phyloP scores from a whole-genome alignment of 176 grass and related monocot species.

The Aechmea fasciata region DNA sequence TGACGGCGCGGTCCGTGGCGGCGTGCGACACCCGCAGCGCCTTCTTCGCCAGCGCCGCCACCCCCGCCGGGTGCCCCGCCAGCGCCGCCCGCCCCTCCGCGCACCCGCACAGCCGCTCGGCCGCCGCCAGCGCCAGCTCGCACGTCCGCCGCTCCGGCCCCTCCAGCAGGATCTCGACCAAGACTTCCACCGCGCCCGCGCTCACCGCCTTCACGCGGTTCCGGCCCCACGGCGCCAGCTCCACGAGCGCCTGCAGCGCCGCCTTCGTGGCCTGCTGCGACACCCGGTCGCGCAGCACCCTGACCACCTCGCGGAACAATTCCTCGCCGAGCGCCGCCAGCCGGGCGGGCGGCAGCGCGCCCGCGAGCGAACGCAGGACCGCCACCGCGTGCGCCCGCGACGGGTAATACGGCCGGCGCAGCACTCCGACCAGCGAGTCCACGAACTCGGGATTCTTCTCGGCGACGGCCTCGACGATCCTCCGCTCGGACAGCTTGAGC shows the following conservation, averaged over 20 bases:
- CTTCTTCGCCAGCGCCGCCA: constrained; percentile 65
- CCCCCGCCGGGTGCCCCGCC: constrained; percentile 47
- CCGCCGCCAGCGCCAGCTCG: constrained; percentile 48
- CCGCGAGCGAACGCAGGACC: constrained; percentile 41
- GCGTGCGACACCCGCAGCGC: constrained; percentile 47
- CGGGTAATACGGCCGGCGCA: constrained; percentile 40
- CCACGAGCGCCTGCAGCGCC: constrained; percentile 41
- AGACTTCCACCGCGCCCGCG: constrained; percentile 37
- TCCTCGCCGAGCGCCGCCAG: constrained; percentile 29
- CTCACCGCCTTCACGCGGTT: constrained; percentile 58
- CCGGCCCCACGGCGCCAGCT: constrained; percentile 38
- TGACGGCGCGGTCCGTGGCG: constrained; percentile 67
- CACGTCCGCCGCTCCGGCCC: constrained; percentile 46
- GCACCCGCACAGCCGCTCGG: constrained; percentile 70
- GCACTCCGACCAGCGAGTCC: constrained; percentile 38
- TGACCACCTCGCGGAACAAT: constrained; percentile 53
- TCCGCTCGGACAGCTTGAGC: constrained; percentile 51
- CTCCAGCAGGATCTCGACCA: constrained; percentile 63
- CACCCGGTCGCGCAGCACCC: constrained; percentile 34
- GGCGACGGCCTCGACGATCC: constrained; percentile 25
- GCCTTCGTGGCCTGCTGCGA: constrained; percentile 48
- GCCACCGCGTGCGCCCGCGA: constrained; percentile 39
- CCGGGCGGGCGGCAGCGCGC: constrained; percentile 32
- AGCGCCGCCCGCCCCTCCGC: constrained; percentile 82
- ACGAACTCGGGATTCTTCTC: constrained; percentile 30